Base-by-base conservation (phyloP, 2,329 filamentous ascomycete genomes). In the Simplicillium sp. region DNA sequence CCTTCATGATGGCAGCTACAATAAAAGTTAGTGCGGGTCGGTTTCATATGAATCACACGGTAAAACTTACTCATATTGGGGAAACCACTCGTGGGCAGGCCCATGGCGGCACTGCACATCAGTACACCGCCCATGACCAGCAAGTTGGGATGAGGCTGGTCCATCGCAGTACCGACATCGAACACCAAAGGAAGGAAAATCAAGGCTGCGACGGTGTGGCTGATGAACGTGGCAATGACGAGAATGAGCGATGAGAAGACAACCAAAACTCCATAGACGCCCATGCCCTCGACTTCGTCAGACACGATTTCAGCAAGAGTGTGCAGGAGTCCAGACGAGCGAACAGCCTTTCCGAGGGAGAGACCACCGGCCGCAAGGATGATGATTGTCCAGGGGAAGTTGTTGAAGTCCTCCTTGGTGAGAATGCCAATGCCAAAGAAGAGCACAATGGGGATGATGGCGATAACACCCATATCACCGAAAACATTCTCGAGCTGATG, bases 311-410 rank as follows among this genome's bases (percentile, higher is more conserved):
- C 68, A 3, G 92, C 92, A 38, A 98, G 84, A 1, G 88, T 94
- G 58, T 94, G 85, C 28, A 98, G 70, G 11, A 98, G 72, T 2
- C 92, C 92, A 0, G 90, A 97, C 0, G 87, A 92, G 48, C 88
- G 90, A 44, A 98, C 92, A 0, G 90, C 86, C 60, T 94, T 96
- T 42, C 92, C 92, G 0, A 98, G 78, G 1, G 88, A 88, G 29
- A 98, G 68, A 7, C 92, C 92, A 36, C 92, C 92, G 0, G 92
- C 90, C 1, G 92, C 92, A 15, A 98, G 81, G 54, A 98, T 97
- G 63, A 98, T 96, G 62, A 98, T 98, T 15, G 94, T 98, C 92
- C 92, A 98, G 32, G 96, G 83, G 62, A 98, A 98, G 62, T 98
- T 98, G 70, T 98, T 98, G 60, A 98, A 98, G 65, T 98, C 92